Conservation (phyloP, 306 rosid species). For the Crotalaria pallida region DNA sequence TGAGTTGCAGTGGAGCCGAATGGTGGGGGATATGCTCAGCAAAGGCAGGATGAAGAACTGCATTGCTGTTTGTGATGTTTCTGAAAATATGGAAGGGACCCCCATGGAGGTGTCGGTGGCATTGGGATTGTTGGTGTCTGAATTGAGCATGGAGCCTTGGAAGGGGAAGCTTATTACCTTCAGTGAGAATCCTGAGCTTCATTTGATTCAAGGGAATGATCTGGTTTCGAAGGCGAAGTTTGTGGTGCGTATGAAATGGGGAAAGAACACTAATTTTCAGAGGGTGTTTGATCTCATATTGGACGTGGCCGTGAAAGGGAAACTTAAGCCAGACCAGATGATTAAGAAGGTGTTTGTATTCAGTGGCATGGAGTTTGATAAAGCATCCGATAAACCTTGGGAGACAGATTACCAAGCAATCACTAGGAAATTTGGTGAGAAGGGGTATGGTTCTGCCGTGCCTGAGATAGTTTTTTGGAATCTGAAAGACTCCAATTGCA, state of each 20-base stretch:
- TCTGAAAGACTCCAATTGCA: conserved; percentile 47
- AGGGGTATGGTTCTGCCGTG: conserved; percentile 44
- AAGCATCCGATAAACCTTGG: conserved; percentile 41
- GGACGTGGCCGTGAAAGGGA: conserved; percentile 55
- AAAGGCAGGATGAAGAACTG: conserved; percentile 46
- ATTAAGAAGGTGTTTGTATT: conserved; percentile 59
- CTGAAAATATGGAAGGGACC: conserved; percentile 41
- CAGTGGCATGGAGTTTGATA: conserved; percentile 75
- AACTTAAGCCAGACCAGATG: conserved; percentile 49
- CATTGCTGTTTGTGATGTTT: conserved; percentile 56
- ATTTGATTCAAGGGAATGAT: conserved; percentile 42
- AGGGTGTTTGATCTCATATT: conserved; percentile 55
- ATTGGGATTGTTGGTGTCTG: conserved; percentile 59
- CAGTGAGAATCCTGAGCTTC: conserved; percentile 41
- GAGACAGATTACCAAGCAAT: conserved; percentile 68
- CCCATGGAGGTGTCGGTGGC: conserved; percentile 66
- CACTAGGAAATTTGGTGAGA: conserved; percentile 39
- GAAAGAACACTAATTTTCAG: conserved; percentile 48
- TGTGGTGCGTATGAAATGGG: conserved; percentile 38
- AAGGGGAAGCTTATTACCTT: conserved; percentile 59
- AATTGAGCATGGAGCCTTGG: conserved; percentile 60
- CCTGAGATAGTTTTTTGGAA: conserved; percentile 79
- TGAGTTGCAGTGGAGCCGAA: conserved; percentile 70
- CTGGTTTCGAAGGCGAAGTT: conserved; percentile 36
- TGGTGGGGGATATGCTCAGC: conserved; percentile 46